Conservation (phyloP, 202 grass and related monocot genomes). For the Digitaria exilis region DNA sequence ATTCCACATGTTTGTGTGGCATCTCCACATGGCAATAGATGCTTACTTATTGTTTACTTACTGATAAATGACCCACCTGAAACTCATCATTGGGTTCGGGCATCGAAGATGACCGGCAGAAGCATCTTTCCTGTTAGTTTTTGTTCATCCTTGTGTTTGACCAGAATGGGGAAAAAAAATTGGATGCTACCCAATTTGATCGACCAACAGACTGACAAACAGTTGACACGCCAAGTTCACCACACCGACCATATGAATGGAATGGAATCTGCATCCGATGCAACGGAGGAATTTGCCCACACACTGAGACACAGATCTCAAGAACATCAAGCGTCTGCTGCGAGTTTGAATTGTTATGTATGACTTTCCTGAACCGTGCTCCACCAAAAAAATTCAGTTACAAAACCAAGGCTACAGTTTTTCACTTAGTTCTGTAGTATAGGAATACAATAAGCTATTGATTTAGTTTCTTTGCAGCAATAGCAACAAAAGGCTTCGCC, state of each 20-base stretch:
- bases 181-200: slow-evolving; percentile 34
- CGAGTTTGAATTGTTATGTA: neutral
- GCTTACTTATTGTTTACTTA: slow-evolving; percentile 39
- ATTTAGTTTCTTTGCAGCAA: neutral
- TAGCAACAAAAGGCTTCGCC: neutral
- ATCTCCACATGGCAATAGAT: slow-evolving; percentile 65
- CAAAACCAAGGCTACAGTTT: slow-evolving; percentile 26
- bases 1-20: slow-evolving; percentile 58
- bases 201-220: slow-evolving; percentile 33
- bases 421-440: slow-evolving; percentile 1
- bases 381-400: neutral
- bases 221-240: slow-evolving; percentile 24
- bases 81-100: slow-evolving; percentile 73
- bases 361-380: neutral
- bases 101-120: slow-evolving; percentile 49
- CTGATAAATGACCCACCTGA: slow-evolving; percentile 58
- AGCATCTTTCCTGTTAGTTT: slow-evolving; percentile 48
- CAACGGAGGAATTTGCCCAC: neutral
- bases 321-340: slow-evolving; percentile 25
- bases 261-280: neutral
- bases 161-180: slow-evolving; percentile 40
- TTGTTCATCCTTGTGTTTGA: slow-evolving; percentile 31
- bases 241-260: slow-evolving; percentile 40
- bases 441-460: neutral
- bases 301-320: slow-evolving; percentile 10